These are phyloP conservation scores for Nigrospora osmanthi DNA, from an alignment of 2,329 filamentous ascomycete species.

Conservation along the genomic window DNA sequence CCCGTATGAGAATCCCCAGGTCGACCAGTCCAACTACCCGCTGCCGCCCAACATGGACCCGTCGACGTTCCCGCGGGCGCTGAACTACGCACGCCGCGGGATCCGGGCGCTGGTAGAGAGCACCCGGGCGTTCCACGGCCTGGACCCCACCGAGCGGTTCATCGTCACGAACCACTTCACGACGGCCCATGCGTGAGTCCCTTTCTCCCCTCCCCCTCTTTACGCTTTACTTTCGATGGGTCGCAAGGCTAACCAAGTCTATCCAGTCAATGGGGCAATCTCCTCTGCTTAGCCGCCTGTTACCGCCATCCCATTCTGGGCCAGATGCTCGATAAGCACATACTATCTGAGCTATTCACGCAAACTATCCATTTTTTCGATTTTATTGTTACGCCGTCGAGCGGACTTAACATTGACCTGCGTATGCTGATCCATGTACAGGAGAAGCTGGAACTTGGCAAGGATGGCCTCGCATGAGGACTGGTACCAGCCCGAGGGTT, in stretches of 20 bases:
- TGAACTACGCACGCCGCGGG: slow-evolving; percentile 51
- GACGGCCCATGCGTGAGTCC: slow-evolving; percentile 85
- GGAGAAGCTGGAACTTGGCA: no score
- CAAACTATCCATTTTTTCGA: slow-evolving; percentile 73
- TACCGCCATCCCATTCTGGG: slow-evolving; percentile 59
- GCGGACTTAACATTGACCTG: slow-evolving; percentile 66
- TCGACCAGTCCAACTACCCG: not conserved
- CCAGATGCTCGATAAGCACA: slow-evolving; percentile 45
- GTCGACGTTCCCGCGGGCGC: slow-evolving; percentile 24
- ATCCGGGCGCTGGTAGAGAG: slow-evolving; percentile 74
- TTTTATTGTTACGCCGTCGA: slow-evolving; percentile 63
- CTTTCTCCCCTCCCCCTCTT: not conserved
- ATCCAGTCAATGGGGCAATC: slow-evolving; percentile 87
- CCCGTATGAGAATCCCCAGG: slow-evolving; percentile 6
- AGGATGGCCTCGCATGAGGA: no score
- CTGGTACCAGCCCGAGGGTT: no score
- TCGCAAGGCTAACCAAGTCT: not conserved
- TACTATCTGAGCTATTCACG: slow-evolving; percentile 53
- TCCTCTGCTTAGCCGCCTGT: slow-evolving; percentile 80
- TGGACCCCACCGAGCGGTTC: slow-evolving; percentile 53
- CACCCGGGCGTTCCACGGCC: slow-evolving; percentile 69
- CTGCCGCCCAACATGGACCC: slow-evolving; percentile 29
- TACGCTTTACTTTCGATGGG: not conserved
- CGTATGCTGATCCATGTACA: slow-evolving; percentile 69
- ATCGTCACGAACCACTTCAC: slow-evolving; percentile 96